Evolutionary conservation across 179 eudicot species (phyloP).

Genomic region (Camellia oleifera): DNA sequence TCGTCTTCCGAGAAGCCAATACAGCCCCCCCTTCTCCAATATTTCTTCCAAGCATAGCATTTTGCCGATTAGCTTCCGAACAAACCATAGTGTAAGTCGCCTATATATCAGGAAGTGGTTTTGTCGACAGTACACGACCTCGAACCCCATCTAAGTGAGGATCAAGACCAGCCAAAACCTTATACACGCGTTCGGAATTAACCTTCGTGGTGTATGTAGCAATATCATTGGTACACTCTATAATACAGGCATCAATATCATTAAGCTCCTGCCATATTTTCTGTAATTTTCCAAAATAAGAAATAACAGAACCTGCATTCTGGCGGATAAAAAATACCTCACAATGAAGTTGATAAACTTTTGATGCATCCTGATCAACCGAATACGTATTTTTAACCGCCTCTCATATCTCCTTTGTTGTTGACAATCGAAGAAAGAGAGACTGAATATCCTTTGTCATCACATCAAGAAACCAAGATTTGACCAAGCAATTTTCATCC

Average conservation of each 20-base stretch:
- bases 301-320: background rate
- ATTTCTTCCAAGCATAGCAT: background rate
- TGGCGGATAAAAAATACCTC: background rate
- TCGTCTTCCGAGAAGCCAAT: background rate
- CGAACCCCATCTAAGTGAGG: background rate
- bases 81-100: background rate
- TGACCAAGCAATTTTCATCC: background rate
- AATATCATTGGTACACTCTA: background rate
- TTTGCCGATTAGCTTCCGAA: background rate
- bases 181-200: background rate
- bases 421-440: background rate
- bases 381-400: background rate
- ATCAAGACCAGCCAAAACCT: background rate
- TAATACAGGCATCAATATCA: background rate
- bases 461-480: background rate
- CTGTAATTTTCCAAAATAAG: background rate
- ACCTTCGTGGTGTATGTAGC: background rate
- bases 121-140: background rate
- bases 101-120: background rate
- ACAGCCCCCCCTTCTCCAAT: background rate
- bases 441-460: background rate
- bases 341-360: background rate
- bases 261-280: too few species aligned
- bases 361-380: background rate
- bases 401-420: background rate